These are phyloP conservation scores for Cercospora zeina DNA, from an alignment of 2,329 filamentous ascomycete genomes.

Conservation along the genomic window DNA sequence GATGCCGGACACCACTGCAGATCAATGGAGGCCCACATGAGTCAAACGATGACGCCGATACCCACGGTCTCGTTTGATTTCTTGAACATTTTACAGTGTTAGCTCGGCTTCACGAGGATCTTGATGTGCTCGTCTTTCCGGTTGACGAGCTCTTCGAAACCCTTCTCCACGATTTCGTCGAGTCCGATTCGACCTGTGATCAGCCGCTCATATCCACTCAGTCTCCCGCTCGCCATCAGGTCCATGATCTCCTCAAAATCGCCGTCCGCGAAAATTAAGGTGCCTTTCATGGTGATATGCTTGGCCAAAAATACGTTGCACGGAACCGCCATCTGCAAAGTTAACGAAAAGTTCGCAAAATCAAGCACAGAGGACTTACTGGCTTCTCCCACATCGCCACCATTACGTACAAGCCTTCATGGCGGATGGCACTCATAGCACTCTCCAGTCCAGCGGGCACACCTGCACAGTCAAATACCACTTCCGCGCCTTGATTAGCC, in stretches of 20 bases:
- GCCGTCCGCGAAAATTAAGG: constrained; percentile 24
- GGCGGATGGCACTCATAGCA: constrained; percentile 27
- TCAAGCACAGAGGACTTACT: constrained; percentile 8
- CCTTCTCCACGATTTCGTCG: constrained; percentile 24
- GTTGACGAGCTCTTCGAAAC: constrained; percentile 24
- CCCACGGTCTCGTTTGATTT: background rate
- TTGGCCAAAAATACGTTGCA: constrained; percentile 24
- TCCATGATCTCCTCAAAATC: constrained; percentile 25
- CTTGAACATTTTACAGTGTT: background rate
- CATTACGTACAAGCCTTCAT: constrained; percentile 30
- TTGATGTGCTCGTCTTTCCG: constrained; percentile 27
- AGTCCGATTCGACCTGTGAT: constrained; percentile 24
- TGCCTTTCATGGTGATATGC: constrained; percentile 29
- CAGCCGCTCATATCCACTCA: constrained; percentile 25
- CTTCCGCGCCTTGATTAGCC: constrained; percentile 24
- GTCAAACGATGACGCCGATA: no score
- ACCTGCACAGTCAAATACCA: constrained; percentile 34
- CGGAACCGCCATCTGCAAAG: constrained; percentile 23
- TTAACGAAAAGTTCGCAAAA: background rate
- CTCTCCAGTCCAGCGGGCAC: constrained; percentile 24
- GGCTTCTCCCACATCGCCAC: constrained; percentile 33
- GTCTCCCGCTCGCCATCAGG: constrained; percentile 23
- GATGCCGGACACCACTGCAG: background rate
- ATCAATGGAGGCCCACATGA: no score
- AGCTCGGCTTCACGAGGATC: constrained; percentile 24